Evolutionary conservation across 2,329 filamentous ascomycete species (phyloP), one percentile per base, ranked within the genome.

Genomic region (Niveomyces coronatus): DNA sequence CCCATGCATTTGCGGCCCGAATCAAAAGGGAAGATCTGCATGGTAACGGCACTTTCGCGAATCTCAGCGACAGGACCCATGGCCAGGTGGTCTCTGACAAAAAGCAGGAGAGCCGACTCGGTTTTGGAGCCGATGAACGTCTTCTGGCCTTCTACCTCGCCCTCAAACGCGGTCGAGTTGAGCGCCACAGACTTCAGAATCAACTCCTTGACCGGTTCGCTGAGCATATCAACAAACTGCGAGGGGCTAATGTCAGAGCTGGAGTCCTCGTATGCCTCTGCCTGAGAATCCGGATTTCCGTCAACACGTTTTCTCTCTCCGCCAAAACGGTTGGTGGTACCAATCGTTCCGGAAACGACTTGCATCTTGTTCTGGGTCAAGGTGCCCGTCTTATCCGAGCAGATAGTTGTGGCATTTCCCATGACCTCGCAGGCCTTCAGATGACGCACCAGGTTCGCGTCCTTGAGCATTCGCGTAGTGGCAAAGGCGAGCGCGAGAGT

Each of bases 371-470:
- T 80, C 52, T 80, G 76, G 1, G 76, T 81, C 35, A 81, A 58
- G 5, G 76, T 81, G 32, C 76, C 76, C 0, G 76, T 81, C 58
- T 81, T 81, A 60, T 81, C 76, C 1, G 75, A 79, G 58, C 76
- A 81, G 35, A 81, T 79, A 0, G 74, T 76, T 1, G 79, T 83
- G 6, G 81, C 82, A 51, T 85, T 86, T 37, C 82, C 82, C 82
- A 86, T 86, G 31, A 84, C 84, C 56, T 86, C 82, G 50, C 82
- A 86, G 16, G 82, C 80, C 51, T 83, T 82, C 40, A 87, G 68
- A 41, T 85, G 79, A 24, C 82, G 76, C 31, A 86, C 82, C 42
- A 87, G 61, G 49, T 86, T 86, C 60, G 83, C 82, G 56, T 86
- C 82, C 49, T 75, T 81, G 42, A 85, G 60, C 82, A 86, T 86